phyloP scores from a whole-genome alignment of 1,284 basidiomycete species.

The Cutaneotrichosporon sp. region DNA sequence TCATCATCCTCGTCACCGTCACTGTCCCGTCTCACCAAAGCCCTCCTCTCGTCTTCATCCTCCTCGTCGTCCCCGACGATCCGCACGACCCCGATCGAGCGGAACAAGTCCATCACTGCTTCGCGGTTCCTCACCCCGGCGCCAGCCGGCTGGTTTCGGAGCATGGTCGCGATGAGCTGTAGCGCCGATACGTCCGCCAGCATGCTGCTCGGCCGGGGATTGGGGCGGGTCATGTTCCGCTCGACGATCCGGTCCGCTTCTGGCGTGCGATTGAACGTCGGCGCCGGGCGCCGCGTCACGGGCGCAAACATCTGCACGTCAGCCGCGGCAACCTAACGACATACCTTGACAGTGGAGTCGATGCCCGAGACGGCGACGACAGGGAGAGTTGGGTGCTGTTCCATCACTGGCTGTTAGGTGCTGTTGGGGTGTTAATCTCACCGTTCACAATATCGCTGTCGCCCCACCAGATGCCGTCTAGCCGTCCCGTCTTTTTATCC shows the following conservation, averaged over 20 bases:
- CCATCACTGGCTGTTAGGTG: slow-evolving; percentile 53
- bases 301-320: slow-evolving; percentile 8
- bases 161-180: slow-evolving; percentile 8
- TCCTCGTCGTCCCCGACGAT: slow-evolving; percentile 3
- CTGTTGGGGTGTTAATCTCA: slow-evolving; percentile 12
- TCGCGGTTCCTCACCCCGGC: neutral
- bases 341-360: slow-evolving; percentile 77
- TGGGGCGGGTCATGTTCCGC: slow-evolving; percentile 4
- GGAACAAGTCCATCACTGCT: slow-evolving; percentile 2
- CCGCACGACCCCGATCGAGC: slow-evolving; percentile 1
- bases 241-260: slow-evolving; percentile 9
- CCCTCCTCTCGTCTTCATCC: neutral
- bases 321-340: slow-evolving; percentile 21
- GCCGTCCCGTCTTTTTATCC: slow-evolving; percentile 61
- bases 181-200: slow-evolving; percentile 5
- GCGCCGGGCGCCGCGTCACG: neutral
- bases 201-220: neutral
- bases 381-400: slow-evolving; percentile 73
- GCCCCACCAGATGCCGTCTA: slow-evolving; percentile 76
- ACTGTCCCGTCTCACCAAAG: neutral
- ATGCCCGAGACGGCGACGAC: slow-evolving; percentile 83
- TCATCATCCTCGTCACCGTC: neutral
- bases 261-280: slow-evolving; percentile 3
- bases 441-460: slow-evolving; percentile 74
- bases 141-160: neutral